Conservation (phyloP, 2,329 filamentous ascomycete species). For the Mariannaea elegans region DNA sequence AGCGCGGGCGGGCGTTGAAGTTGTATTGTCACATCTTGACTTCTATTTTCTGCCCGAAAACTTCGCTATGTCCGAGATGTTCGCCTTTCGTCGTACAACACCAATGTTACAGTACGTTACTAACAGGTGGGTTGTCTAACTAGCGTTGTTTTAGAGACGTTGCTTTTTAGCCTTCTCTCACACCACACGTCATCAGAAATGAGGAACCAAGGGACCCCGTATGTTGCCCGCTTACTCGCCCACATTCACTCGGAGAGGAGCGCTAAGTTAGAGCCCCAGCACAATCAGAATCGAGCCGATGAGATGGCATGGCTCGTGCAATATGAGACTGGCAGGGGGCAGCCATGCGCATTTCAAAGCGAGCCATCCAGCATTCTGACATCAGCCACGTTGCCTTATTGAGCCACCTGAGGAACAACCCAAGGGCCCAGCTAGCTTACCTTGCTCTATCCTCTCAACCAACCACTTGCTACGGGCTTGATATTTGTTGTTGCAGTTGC, state of each 20-base stretch:
- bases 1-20: slow-evolving; percentile 28
- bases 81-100: slow-evolving; percentile 2
- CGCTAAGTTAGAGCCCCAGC: slow-evolving; percentile 13
- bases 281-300: slow-evolving; percentile 15
- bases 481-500: slow-evolving; percentile 7
- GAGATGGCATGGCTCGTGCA: slow-evolving; percentile 7
- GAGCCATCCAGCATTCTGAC: slow-evolving; percentile 40
- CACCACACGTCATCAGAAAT: neutral
- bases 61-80: slow-evolving; percentile 3
- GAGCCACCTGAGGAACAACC: slow-evolving; percentile 8
- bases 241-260: slow-evolving; percentile 6
- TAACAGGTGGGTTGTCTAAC: neutral
- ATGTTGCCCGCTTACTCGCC: slow-evolving; percentile 18
- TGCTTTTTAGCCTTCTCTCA: neutral
- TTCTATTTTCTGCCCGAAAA: neutral
- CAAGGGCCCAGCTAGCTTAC: slow-evolving; percentile 26
- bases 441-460: slow-evolving; percentile 29
- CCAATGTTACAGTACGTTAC: neutral
- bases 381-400: slow-evolving; percentile 40
- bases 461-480: slow-evolving; percentile 8
- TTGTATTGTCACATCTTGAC: neutral
- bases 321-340: slow-evolving; percentile 14
- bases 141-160: neutral
- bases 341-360: slow-evolving; percentile 9
- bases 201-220: slow-evolving; percentile 7